Evolutionary conservation across 2,329 filamentous ascomycete species (phyloP).

Genomic region (Calonectria naviculata): DNA sequence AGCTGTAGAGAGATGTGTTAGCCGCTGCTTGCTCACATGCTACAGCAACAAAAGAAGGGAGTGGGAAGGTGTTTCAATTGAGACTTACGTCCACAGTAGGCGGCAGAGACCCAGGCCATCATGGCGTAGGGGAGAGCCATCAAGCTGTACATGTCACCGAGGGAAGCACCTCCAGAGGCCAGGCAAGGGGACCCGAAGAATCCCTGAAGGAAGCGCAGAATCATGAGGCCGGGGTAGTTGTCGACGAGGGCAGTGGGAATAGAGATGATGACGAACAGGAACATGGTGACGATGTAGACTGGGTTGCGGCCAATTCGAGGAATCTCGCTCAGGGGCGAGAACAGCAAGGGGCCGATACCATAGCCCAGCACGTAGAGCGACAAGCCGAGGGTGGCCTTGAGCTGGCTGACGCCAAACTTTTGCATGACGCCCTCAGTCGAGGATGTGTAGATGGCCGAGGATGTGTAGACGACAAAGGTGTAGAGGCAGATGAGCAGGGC

Average conservation of each 20-base stretch:
- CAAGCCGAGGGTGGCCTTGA: constrained; percentile 66
- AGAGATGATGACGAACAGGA: constrained; percentile 74
- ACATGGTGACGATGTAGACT: constrained; percentile 75
- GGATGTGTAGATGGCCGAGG: constrained; percentile 59
- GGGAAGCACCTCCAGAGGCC: constrained; percentile 66
- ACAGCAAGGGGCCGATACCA: constrained; percentile 73
- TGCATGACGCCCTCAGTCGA: constrained; percentile 59
- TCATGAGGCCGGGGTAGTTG: constrained; percentile 72
- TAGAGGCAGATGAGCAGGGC: constrained; percentile 62
- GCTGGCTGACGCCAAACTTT: constrained; percentile 62
- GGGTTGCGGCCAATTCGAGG: constrained; percentile 74
- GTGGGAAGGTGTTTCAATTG: constrained; percentile 45
- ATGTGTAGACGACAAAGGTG: constrained; percentile 70
- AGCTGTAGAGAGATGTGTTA: constrained; percentile 44
- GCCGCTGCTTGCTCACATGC: constrained; percentile 29
- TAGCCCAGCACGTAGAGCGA: constrained; percentile 73
- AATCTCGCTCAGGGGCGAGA: constrained; percentile 75
- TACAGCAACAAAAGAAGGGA: constrained; percentile 41
- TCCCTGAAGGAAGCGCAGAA: constrained; percentile 72
- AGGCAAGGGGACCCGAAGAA: constrained; percentile 76
- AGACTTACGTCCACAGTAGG: constrained; percentile 57
- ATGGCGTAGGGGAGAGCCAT: constrained; percentile 68
- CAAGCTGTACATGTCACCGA: constrained; percentile 65
- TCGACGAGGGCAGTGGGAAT: constrained; percentile 72
- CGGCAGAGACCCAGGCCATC: constrained; percentile 67